These are phyloP conservation scores for Penicillium glabrum DNA, from an alignment of 2,329 filamentous ascomycete species.

Conservation along the genomic window DNA sequence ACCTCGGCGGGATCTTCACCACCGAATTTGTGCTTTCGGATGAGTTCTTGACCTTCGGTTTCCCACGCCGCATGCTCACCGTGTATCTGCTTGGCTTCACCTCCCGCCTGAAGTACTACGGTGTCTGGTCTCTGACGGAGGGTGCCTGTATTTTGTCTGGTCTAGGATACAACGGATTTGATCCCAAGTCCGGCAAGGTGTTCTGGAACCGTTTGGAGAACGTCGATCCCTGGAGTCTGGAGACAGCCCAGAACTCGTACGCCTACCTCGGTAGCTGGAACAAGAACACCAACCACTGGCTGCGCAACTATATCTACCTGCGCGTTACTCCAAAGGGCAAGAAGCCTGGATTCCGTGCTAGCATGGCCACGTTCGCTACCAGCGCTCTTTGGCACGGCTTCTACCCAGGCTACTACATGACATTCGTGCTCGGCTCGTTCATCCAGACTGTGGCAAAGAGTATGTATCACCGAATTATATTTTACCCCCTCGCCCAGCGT, in stretches of 20 bases:
- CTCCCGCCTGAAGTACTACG: constrained; percentile 90
- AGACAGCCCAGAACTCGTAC: constrained; percentile 89
- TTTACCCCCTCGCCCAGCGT: not conserved
- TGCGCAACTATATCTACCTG: constrained; percentile 93
- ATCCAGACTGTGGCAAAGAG: constrained; percentile 93
- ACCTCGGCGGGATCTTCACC: constrained; percentile 68
- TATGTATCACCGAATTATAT: constrained; percentile 49
- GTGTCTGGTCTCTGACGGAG: constrained; percentile 90
- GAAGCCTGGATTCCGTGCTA: constrained; percentile 95
- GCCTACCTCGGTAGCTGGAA: constrained; percentile 94
- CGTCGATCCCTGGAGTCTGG: constrained; percentile 80
- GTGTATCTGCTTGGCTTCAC: constrained; percentile 83
- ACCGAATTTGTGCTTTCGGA: constrained; percentile 64
- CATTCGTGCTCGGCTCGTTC: constrained; percentile 85
- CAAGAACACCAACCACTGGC: constrained; percentile 97
- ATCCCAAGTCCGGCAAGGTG: constrained; percentile 78
- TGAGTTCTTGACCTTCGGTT: constrained; percentile 64
- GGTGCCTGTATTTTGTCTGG: constrained; percentile 92
- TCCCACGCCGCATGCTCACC: constrained; percentile 72
- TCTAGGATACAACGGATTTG: constrained; percentile 90
- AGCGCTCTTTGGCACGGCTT: constrained; percentile 98
- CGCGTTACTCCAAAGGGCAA: constrained; percentile 92
- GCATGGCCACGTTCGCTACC: constrained; percentile 87
- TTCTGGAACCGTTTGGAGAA: constrained; percentile 91
- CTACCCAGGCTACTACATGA: constrained; percentile 92